Evolutionary conservation across 441 rosid species (phyloP).

Genomic region (Rhodomyrtus psidioides): DNA sequence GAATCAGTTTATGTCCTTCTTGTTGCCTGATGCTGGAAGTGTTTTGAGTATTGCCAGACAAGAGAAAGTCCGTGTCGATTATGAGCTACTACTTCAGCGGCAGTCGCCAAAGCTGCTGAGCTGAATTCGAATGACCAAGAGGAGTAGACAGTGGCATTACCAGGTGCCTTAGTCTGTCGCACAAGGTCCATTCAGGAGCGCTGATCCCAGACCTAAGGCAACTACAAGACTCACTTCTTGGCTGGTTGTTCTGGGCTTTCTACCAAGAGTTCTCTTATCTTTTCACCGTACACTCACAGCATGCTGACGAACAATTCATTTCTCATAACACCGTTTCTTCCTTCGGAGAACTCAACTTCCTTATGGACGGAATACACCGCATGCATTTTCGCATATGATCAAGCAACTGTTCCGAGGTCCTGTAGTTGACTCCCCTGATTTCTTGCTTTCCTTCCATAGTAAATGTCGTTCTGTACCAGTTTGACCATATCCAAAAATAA

Average conservation of each 20-base stretch:
- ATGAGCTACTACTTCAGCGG: too few species aligned
- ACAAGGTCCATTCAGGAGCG: not conserved
- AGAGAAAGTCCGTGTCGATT: too few species aligned
- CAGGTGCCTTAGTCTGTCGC: too few species aligned
- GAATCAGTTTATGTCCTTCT: too few species aligned
- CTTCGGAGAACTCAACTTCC: conserved; percentile 4
- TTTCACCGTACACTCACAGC: conserved; percentile 90
- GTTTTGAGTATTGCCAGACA: too few species aligned
- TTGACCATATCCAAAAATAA: conserved; percentile 93
- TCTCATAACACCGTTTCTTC: conserved; percentile 42
- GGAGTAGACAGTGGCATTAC: too few species aligned
- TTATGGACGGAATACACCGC: conserved; percentile 73
- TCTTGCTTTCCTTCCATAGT: conserved; percentile 59
- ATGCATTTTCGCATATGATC: conserved; percentile 88
- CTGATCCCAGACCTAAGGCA: not conserved
- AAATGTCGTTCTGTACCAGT: conserved; percentile 91
- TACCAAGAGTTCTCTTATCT: conserved; percentile 74
- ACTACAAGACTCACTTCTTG: conserved; percentile 49
- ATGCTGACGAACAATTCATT: conserved; percentile 79
- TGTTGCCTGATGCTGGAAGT: too few species aligned
- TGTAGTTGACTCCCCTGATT: conserved; percentile 65
- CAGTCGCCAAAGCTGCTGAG: too few species aligned
- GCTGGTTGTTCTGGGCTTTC: conserved; percentile 57
- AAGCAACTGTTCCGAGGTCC: conserved; percentile 76
- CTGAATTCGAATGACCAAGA: too few species aligned